Conservation (phyloP, 208 protist species). For the Novymonas esmeraldas region DNA sequence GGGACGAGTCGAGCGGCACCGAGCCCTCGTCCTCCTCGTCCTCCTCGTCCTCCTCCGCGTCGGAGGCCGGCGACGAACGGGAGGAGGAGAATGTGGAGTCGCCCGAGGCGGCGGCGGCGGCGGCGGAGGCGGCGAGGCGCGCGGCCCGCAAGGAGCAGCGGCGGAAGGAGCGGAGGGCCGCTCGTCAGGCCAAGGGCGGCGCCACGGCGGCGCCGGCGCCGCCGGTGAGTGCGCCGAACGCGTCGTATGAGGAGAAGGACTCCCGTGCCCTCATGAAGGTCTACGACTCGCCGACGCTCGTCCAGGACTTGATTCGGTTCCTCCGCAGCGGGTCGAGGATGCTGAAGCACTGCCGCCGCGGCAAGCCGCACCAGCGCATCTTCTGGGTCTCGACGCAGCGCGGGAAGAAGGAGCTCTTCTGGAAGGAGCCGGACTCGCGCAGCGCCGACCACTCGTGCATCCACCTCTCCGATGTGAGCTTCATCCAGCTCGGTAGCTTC, state of each 20-base stretch:
- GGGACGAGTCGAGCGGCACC: conserved; percentile 27
- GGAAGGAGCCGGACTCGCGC: conserved; percentile 66
- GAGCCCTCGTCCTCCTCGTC: conserved; percentile 12
- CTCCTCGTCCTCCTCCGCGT: too few species aligned
- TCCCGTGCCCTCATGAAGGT: conserved; percentile 78
- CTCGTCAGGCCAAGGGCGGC: background rate
- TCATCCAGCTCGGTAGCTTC: conserved; percentile 90
- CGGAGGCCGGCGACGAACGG: too few species aligned
- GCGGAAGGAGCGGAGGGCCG: background rate
- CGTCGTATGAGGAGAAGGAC: conserved; percentile 44
- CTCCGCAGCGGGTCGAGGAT: conserved; percentile 81
- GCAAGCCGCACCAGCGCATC: conserved; percentile 87
- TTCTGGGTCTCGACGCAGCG: conserved; percentile 84
- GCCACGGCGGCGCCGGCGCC: conserved; percentile 1
- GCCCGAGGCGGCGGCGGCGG: background rate
- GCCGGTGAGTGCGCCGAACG: conserved; percentile 21
- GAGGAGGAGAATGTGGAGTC: background rate
- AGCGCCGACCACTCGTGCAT: conserved; percentile 60
- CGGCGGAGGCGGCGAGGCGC: background rate
- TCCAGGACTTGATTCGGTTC: conserved; percentile 85
- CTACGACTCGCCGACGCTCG: conserved; percentile 87
- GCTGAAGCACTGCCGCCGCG: conserved; percentile 91
- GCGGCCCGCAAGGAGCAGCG: conserved; percentile 4
- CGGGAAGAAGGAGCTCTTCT: conserved; percentile 65
- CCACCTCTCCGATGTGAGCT: conserved; percentile 74